Base-by-base conservation (phyloP, 352 stramenopile genomes). In the Halophytophthora batemanensis region DNA sequence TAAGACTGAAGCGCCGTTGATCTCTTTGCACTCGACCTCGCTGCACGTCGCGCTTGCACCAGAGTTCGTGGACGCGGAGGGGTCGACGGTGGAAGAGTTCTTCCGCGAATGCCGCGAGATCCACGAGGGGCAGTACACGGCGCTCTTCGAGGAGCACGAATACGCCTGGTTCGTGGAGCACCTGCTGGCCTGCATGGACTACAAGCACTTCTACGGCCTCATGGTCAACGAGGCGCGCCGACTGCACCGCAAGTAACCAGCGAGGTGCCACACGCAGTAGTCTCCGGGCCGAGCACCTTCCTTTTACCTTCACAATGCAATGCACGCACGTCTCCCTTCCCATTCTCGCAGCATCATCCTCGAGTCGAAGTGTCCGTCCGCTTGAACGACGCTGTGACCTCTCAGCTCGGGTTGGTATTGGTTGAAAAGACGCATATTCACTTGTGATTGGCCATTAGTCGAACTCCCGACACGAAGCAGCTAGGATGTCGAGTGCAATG, bases 91-190 rank as follows among this genome's bases (percentile, higher is more conserved):
- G 38, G 73, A 87, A 6, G 65, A 87, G 36, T 91, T 91, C 50
- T 91, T 84, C 54, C 48, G 52, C 22, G 76, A 87, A 25, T 91
- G 81, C 53, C 58, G 77, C 33, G 72, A 81, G 25, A 75, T 86
- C 48, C 56, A 73, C 23, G 75, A 91, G 25, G 57, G 66, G 18
- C 69, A 91, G 38, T 81, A 77, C 56, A 74, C 71, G 28, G 76
- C 74, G 40, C 65, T 86, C 43, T 90, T 87, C 45, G 72, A 88
- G 12, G 72, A 88, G 58, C 74, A 82, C 61, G 60, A 76, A 37
- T 81, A 87, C 55, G 66, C 60, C 18, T 91, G 81, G 81, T 90
- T 91, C 38, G 78, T 91, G 43, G 74, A 91, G 29, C 78, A 82
- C 53, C 59, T 90, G 48, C 57, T 90, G 18, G 77, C 79, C 23